phyloP scores from a whole-genome alignment of 2,329 filamentous ascomycete species.

The Calonectria naviculata region DNA sequence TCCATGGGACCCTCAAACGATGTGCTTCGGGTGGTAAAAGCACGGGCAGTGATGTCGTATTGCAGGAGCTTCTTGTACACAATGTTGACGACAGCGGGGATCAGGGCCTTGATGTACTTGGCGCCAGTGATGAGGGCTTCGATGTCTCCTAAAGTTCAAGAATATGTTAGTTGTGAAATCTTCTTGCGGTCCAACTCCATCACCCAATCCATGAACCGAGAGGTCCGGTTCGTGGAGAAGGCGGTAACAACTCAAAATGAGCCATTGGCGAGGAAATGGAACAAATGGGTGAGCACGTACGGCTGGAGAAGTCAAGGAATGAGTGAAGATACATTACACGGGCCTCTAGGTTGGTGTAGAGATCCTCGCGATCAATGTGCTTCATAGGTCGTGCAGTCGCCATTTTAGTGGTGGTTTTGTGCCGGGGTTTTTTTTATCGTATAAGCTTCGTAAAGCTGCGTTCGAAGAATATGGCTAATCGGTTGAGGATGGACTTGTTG shows the following conservation, averaged over 20 bases:
- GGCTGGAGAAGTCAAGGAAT: constrained; percentile 79
- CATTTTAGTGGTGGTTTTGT: constrained; percentile 38
- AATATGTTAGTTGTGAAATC: constrained; percentile 22
- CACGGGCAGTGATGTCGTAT: constrained; percentile 84
- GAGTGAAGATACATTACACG: constrained; percentile 79
- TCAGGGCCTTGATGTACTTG: constrained; percentile 85
- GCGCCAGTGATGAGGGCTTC: constrained; percentile 75
- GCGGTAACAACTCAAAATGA: neutral
- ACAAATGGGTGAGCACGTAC: constrained; percentile 56
- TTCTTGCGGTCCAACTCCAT: neutral
- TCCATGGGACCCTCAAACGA: constrained; percentile 77
- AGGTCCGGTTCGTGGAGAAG: neutral
- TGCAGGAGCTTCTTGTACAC: constrained; percentile 85
- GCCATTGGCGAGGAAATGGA: neutral
- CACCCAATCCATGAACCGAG: neutral
- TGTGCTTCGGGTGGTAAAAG: constrained; percentile 73
- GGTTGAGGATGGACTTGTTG: neutral
- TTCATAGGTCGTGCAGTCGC: constrained; percentile 51
- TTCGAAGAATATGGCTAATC: neutral
- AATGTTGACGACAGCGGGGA: constrained; percentile 85
- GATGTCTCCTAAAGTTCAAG: constrained; percentile 68
- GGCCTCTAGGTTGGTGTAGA: constrained; percentile 77
- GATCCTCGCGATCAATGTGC: constrained; percentile 76
- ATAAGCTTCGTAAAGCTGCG: neutral
- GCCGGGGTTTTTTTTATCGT: neutral